Evolutionary conservation across 768 basidiomycete genomes (phyloP).

Genomic region (Amanita pallidorosea): DNA sequence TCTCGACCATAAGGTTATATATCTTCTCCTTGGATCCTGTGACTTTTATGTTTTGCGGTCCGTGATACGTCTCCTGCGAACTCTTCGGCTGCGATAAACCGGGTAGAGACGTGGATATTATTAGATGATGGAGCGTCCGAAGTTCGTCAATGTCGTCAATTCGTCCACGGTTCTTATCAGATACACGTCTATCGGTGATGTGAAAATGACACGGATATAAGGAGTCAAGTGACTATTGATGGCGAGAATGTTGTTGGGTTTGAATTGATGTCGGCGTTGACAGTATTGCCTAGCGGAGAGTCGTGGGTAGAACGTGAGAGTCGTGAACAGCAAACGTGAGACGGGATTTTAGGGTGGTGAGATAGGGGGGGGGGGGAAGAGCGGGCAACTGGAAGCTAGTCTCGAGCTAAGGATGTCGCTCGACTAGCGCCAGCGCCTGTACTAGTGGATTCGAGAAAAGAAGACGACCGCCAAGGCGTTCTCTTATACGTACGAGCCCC

Average conservation of each 20-base stretch:
- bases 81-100: background rate
- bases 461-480: background rate
- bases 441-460: background rate
- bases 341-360: background rate
- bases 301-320: background rate
- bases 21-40: background rate
- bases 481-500: background rate
- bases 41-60: background rate
- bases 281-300: background rate
- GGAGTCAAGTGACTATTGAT: background rate
- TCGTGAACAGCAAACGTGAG: background rate
- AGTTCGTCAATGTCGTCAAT: slow-evolving; percentile 3
- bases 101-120: background rate
- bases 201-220: background rate
- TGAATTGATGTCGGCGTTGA: background rate
- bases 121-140: background rate
- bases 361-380: background rate
- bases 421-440: background rate
- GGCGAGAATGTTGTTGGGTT: background rate
- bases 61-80: background rate
- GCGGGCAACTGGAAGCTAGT: background rate
- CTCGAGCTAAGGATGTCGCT: background rate
- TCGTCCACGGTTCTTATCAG: background rate
- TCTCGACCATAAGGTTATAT: background rate
- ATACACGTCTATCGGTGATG: background rate